Percentiles rank a stretch among this genome's conserved stretches.
Evolutionary conservation across 1,139 yeast species (phyloP).

Genomic region (Pichia sp.): DNA sequence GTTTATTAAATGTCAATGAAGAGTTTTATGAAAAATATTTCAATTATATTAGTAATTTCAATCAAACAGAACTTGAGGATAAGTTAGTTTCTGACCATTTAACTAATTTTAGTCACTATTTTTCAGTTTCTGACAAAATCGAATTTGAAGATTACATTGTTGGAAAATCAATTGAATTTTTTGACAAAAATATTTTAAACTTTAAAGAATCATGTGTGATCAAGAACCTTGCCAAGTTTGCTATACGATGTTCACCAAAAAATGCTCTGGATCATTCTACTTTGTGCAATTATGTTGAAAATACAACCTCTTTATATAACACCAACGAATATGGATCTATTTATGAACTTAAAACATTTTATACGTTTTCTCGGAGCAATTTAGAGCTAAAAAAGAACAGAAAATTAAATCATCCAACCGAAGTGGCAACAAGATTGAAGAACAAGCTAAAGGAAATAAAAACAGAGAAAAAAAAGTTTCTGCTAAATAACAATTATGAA

Average conservation of each 20-base stretch:
- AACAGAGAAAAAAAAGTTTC: background rate
- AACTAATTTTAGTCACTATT: no score
- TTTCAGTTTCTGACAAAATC: background rate
- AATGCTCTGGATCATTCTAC: background rate
- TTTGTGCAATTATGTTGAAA: background rate
- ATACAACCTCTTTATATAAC: background rate
- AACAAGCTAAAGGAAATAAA: background rate
- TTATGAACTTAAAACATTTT: background rate
- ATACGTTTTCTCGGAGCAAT: background rate
- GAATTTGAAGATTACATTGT: background rate
- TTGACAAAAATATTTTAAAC: background rate
- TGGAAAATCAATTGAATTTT: background rate
- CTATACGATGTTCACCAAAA: background rate
- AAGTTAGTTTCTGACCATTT: background rate
- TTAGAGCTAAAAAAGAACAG: background rate
- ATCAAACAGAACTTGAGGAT: background rate
- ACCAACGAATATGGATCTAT: no score
- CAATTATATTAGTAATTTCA: background rate
- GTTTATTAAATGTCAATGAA: background rate
- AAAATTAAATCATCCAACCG: background rate
- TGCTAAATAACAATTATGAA: slow-evolving; percentile 1
- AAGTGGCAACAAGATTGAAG: background rate
- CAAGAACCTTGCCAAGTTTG: background rate
- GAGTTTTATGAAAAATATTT: background rate
- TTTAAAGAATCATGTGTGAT: background rate